Base-by-base conservation (phyloP, 768 basidiomycete species). In the Leccinum rimulosum region DNA sequence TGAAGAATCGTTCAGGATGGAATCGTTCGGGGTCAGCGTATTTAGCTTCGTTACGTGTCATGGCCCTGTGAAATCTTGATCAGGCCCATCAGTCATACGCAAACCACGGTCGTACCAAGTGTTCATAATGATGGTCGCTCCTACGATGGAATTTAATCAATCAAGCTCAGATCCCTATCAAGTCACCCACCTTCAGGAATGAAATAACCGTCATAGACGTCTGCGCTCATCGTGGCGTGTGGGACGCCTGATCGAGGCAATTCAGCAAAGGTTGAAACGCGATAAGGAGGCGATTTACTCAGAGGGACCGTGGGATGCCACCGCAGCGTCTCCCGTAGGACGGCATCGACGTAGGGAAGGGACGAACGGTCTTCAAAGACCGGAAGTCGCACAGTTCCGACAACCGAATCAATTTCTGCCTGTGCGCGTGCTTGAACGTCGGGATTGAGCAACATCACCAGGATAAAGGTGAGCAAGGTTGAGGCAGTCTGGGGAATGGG, bases 171-270 rank as follows among this genome's bases (percentile, higher is more conserved):
- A 28, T 8, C 9, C 17, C 9, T 3, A 14, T n/a, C 6, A 11
- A 11, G 30, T 36, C 31, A 68, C 70, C 7, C 15, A 70, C 85
- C 85, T 66, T 78, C 75, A 1, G 85, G 85, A 54, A 87, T 86
- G 22, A 81, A 70, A 60, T 82, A 82, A n/a, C 79, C 77, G 31
- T 72, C 66, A 56, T 81, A 82, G 12, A 75, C 58, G 40, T 82
- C 81, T 48, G 77, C 73, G 25, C 67, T 66, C 1, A 77, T 77
- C 7, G 71, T 56, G 2, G 66, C 63, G 48, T 77, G 77, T 2
- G 76, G 73, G 22, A 77, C 52, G 15, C 71, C 75, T 70, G 54
- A 17, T 51, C 9, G 27, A 22, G 12, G 28, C 5, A 17, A n/a
- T n/a, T 61, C 4, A 62, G 36, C 1, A 33, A 30, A 53, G 0